Conservation (phyloP, 2,329 filamentous ascomycete species). For the Beauveria caledonica region DNA sequence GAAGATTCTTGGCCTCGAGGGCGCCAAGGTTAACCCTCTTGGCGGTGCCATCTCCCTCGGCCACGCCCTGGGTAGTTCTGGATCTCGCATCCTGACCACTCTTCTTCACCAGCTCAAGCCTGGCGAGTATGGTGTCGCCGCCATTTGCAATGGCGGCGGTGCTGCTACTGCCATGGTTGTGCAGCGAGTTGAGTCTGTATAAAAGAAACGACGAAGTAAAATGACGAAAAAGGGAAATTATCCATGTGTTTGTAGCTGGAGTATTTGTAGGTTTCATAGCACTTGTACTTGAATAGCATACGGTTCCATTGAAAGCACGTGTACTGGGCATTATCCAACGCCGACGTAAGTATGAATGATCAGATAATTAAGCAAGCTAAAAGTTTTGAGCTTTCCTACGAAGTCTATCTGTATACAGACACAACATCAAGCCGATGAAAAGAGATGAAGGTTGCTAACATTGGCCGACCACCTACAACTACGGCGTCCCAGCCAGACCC, state of each 20-base stretch:
- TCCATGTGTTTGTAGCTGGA: neutral
- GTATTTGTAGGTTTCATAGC: conserved; percentile 4
- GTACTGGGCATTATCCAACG: too few species aligned
- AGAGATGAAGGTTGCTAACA: too few species aligned
- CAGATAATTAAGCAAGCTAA: too few species aligned
- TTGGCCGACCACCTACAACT: too few species aligned
- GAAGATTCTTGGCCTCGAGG: conserved; percentile 77
- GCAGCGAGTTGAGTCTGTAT: conserved; percentile 62
- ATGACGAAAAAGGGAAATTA: neutral
- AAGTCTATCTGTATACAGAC: too few species aligned
- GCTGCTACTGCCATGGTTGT: conserved; percentile 88
- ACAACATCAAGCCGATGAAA: too few species aligned
- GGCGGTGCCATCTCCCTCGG: conserved; percentile 89
- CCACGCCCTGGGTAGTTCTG: conserved; percentile 88
- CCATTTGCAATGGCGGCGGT: conserved; percentile 95
- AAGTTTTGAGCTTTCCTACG: too few species aligned
- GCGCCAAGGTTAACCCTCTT: conserved; percentile 74
- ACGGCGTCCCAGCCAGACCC: neutral
- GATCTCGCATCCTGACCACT: conserved; percentile 82
- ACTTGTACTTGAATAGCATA: neutral
- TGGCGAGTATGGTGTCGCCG: conserved; percentile 89
- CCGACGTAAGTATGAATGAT: too few species aligned
- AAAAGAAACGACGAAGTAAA: conserved; percentile 11
- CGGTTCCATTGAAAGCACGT: neutral
- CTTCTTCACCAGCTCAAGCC: conserved; percentile 84